Conservation (phyloP, 345 rosid species). For the Limnanthes douglasii region DNA sequence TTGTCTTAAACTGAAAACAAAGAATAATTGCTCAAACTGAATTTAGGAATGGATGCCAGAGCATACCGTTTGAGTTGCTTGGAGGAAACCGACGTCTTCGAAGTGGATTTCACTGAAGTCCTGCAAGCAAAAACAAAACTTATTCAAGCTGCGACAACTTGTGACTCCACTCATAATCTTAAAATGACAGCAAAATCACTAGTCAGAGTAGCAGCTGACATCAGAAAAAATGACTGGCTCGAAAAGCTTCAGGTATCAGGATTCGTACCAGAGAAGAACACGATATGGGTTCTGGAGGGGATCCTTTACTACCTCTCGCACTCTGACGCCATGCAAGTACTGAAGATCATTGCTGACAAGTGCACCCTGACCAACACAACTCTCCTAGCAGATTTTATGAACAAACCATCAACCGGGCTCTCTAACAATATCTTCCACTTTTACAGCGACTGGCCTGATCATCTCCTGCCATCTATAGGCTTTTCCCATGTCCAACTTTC, state of each 20-base stretch:
- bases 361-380: slow-evolving; percentile 42
- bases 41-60: slow-evolving; percentile 82
- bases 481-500: slow-evolving; percentile 76
- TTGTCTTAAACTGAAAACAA: not conserved
- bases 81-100: slow-evolving; percentile 55
- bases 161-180: slow-evolving; percentile 28
- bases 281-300: slow-evolving; percentile 93
- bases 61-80: slow-evolving; percentile 68
- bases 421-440: slow-evolving; percentile 65
- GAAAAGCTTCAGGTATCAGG: slow-evolving; percentile 65
- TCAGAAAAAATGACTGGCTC: slow-evolving; percentile 55
- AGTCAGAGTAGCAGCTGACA: slow-evolving; percentile 64
- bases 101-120: slow-evolving; percentile 78
- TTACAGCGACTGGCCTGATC: slow-evolving; percentile 95
- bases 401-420: slow-evolving; percentile 58
- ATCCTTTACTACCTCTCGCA: slow-evolving; percentile 78
- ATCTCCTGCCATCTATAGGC: slow-evolving; percentile 72
- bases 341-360: slow-evolving; percentile 65
- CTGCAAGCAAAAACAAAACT: slow-evolving; percentile 51
- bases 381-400: slow-evolving; percentile 95
- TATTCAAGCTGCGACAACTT: slow-evolving; percentile 32
- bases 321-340: slow-evolving; percentile 75
- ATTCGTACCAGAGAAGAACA: slow-evolving; percentile 44
- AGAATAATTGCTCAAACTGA: not conserved
- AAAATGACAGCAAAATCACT: slow-evolving; percentile 54